phyloP scores from a whole-genome alignment of 345 rosid genomes.

The Salix koriyanagi region DNA sequence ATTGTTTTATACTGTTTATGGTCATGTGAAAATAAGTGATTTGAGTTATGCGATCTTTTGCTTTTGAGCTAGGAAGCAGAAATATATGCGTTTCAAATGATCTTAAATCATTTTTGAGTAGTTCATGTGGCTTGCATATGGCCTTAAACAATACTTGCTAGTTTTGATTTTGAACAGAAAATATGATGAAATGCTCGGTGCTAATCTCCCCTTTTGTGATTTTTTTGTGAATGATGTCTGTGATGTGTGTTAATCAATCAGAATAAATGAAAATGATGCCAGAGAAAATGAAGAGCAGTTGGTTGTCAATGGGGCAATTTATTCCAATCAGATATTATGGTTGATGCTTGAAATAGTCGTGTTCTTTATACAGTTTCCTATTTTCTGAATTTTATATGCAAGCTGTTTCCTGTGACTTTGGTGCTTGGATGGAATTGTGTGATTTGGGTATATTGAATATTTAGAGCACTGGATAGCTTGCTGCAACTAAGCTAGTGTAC shows the following conservation, averaged over 20 bases:
- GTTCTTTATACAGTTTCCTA: background rate
- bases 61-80: background rate
- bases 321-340: background rate
- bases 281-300: background rate
- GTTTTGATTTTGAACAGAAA: background rate
- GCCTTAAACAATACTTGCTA: background rate
- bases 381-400: background rate
- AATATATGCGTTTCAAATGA: background rate
- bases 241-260: background rate
- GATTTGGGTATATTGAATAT: background rate
- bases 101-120: background rate
- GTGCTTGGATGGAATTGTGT: background rate
- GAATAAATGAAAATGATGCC: background rate
- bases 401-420: background rate
- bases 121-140: background rate
- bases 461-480: background rate
- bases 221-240: background rate
- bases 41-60: background rate
- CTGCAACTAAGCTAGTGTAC: background rate
- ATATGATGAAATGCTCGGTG: background rate
- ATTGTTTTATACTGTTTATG: background rate
- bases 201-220: background rate
- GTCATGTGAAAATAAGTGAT: background rate
- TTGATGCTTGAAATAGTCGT: background rate
- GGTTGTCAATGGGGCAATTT: background rate